Evolutionary conservation across 805 yeast species (phyloP).

Genomic region (Kluyveromyces nonfermentans): DNA sequence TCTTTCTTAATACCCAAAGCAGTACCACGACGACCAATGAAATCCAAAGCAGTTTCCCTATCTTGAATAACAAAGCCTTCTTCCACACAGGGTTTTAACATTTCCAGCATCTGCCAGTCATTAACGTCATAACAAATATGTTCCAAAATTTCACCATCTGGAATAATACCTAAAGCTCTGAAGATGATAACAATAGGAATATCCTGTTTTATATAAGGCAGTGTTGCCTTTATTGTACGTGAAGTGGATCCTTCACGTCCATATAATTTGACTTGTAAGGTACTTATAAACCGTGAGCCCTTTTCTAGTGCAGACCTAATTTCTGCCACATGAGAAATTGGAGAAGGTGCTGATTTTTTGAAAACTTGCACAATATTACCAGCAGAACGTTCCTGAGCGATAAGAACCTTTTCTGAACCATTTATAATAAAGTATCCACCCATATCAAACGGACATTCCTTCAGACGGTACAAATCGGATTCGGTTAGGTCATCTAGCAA

Average conservation of each 20-base stretch:
- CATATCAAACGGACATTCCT: slow-evolving; percentile 99
- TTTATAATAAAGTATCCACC: slow-evolving; percentile 98
- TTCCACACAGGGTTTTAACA: slow-evolving; percentile 98
- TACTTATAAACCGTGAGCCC: slow-evolving; percentile 90
- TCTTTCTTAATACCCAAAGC: slow-evolving; percentile 94
- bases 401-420: slow-evolving; percentile 95
- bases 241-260: slow-evolving; percentile 69
- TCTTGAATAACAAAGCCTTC: slow-evolving; percentile 98
- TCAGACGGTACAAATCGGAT: slow-evolving; percentile 86
- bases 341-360: slow-evolving; percentile 95
- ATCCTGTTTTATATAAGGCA: slow-evolving; percentile 94
- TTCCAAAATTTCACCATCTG: slow-evolving; percentile 97
- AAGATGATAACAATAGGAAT: slow-evolving; percentile 95
- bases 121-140: slow-evolving; percentile 96
- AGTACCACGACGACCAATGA: slow-evolving; percentile 96
- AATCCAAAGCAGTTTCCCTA: slow-evolving; percentile 95
- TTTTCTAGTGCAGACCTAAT: slow-evolving; percentile 94
- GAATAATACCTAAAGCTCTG: slow-evolving; percentile 96
- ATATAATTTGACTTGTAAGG: slow-evolving; percentile 86
- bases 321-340: slow-evolving; percentile 92
- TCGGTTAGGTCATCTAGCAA: slow-evolving; percentile 82
- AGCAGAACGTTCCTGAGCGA: slow-evolving; percentile 98
- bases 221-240: slow-evolving; percentile 86
- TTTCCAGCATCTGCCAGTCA: slow-evolving; percentile 99
- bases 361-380: slow-evolving; percentile 98